Percentiles rank a stretch among this genome's conserved stretches.
Evolutionary conservation across 1,284 basidiomycete genomes (phyloP).

Genomic region (Veloporphyrellus conicus): DNA sequence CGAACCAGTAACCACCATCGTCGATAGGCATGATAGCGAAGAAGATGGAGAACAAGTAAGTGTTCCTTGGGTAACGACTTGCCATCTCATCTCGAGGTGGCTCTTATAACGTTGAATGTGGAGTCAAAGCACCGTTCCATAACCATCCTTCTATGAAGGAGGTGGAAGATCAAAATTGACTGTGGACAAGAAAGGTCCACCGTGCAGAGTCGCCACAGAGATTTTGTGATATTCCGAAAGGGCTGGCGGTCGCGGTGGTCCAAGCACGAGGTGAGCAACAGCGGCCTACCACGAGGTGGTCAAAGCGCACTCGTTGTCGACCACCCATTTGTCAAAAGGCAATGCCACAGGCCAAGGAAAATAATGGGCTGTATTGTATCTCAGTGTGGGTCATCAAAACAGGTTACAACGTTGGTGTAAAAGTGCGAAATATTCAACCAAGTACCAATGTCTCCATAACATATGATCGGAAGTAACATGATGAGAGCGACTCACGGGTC

Average conservation of each 20-base stretch:
- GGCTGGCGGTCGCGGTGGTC: not conserved
- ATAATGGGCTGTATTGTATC: slow-evolving; percentile 1
- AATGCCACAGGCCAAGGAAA: not conserved
- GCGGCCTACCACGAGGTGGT: not conserved
- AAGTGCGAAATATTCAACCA: slow-evolving; percentile 1
- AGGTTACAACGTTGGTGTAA: not conserved
- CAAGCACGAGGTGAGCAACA: not conserved
- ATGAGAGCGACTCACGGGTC: slow-evolving; percentile 13
- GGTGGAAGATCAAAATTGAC: not conserved
- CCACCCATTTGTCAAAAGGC: not conserved
- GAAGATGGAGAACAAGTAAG: not conserved
- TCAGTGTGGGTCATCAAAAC: slow-evolving; percentile 1
- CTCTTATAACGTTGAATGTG: not conserved
- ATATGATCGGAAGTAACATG: not conserved
- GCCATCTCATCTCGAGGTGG: not conserved
- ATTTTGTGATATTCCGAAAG: not conserved
- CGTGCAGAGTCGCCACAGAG: not conserved
- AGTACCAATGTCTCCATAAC: slow-evolving; percentile 1
- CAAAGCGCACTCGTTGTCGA: not conserved
- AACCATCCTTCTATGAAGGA: not conserved
- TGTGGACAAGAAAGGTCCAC: not conserved
- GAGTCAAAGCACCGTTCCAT: slow-evolving; percentile 12
- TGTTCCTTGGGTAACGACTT: too few species aligned
- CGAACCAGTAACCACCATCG: not conserved
- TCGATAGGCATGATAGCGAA: not conserved